phyloP scores from a whole-genome alignment of 805 yeast species.

The Candida quercuum region DNA sequence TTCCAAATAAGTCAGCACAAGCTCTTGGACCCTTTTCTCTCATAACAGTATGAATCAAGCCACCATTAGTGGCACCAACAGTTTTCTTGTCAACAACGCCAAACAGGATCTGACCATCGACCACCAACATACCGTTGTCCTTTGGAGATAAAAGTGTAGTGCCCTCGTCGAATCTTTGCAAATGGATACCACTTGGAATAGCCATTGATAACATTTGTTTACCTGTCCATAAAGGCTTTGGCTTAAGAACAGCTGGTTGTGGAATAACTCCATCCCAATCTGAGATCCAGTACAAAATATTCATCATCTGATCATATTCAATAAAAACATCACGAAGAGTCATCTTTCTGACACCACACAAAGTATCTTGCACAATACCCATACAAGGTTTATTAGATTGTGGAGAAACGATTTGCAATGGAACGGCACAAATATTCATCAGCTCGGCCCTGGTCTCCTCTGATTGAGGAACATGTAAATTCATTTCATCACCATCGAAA shows the following conservation, averaged over 20 bases:
- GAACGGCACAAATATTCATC: slow-evolving; percentile 93
- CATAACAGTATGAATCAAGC: slow-evolving; percentile 94
- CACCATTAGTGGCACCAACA: slow-evolving; percentile 98
- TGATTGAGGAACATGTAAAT: slow-evolving; percentile 97
- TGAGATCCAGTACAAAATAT: slow-evolving; percentile 96
- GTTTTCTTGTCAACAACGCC: slow-evolving; percentile 98
- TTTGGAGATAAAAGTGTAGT: slow-evolving; percentile 78
- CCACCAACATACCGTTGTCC: slow-evolving; percentile 93
- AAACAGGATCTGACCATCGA: slow-evolving; percentile 93
- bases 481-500: slow-evolving; percentile 99
- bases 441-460: slow-evolving; percentile 97
- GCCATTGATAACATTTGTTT: slow-evolving; percentile 90
- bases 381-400: slow-evolving; percentile 98
- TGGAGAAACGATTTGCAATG: slow-evolving; percentile 95
- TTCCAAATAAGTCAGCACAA: slow-evolving; percentile 87
- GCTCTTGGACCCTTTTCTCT: slow-evolving; percentile 93
- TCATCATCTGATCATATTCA: slow-evolving; percentile 92
- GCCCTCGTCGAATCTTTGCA: slow-evolving; percentile 90
- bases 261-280: slow-evolving; percentile 99
- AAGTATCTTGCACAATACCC: slow-evolving; percentile 99
- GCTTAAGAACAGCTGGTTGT: slow-evolving; percentile 88
- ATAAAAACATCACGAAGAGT: slow-evolving; percentile 85
- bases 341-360: slow-evolving; percentile 95
- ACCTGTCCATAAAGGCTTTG: slow-evolving; percentile 97
- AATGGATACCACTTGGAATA: slow-evolving; percentile 91